Base-by-base conservation (phyloP, 2,329 filamentous ascomycete species). In the Malbranchea zuffiana region DNA sequence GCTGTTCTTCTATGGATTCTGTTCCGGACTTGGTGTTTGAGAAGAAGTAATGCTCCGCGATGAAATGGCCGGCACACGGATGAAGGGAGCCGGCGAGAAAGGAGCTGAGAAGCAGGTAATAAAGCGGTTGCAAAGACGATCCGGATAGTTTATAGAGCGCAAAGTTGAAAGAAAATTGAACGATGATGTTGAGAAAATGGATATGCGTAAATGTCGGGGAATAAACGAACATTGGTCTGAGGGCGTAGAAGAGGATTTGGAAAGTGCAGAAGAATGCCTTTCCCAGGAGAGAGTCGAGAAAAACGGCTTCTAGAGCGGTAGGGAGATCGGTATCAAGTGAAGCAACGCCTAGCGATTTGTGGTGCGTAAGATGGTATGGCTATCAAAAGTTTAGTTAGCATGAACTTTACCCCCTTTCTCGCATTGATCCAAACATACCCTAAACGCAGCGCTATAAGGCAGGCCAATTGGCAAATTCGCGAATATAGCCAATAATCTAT, bases 181-280 rank as follows among this genome's bases (percentile, higher is more conserved):
- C 72, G 42, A 67, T 58, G 35, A 98, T 71, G 63, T 98, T 98
- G 63, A 86, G 64, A 41, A 77, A 70, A 62, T 95, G 87, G 40
- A 95, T 76, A 54, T 72, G 72, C 35, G 88, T 95, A 59, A 96
- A 75, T 24, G 88, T 84, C 4, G 96, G 72, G 50, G 77, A 75
- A 72, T 94, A 94, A 50, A 98, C 74, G 63, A 87, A 79, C 81
- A 96, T 94, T 43, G 90, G 90, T 11, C 90, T 83, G 34, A 98
- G 63, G 52, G 90, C 90, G 67, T 98, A 98, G 73, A 98, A 98
- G 57, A 98, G 74, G 61, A 98, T 95, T 65, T 98, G 90, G 67
- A 95, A 98, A 49, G 90, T 98, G 67, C 82, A 88, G 73, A 98
- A 98, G 69, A 98, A 98, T 48, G 90, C 80, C 66, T 98, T 98